Evolutionary conservation across 148 eudicot species (phyloP).

Genomic region (Tetragonia tetragonoides): DNA sequence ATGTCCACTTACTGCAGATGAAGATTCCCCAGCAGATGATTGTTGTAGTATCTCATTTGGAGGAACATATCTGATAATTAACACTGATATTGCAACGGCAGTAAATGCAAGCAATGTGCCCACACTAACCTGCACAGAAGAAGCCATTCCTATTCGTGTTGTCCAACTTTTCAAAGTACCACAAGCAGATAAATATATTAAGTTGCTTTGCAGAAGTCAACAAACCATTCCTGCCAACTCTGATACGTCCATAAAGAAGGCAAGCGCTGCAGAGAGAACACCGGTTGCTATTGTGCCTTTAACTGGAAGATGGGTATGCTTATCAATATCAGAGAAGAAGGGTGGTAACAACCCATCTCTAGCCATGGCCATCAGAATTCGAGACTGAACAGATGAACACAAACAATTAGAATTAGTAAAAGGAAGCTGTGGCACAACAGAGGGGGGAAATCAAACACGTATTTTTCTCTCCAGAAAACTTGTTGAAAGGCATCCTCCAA

Average conservation of each 20-base stretch:
- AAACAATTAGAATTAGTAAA: slow-evolving; percentile 16
- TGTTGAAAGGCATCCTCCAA: too few species aligned
- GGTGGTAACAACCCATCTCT: slow-evolving; percentile 91
- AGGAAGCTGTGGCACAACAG: not conserved
- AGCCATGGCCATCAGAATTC: slow-evolving; percentile 96
- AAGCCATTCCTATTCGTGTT: not conserved
- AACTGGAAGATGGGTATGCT: slow-evolving; percentile 75
- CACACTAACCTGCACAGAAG: slow-evolving; percentile 80
- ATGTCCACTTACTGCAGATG: slow-evolving; percentile 14
- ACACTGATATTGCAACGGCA: slow-evolving; percentile 76
- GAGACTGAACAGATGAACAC: slow-evolving; percentile 48
- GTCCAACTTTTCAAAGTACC: not conserved
- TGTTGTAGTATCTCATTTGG: slow-evolving; percentile 71
- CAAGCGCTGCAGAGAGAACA: slow-evolving; percentile 61
- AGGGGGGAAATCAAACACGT: too few species aligned
- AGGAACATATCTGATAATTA: slow-evolving; percentile 86
- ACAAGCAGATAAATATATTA: not conserved
- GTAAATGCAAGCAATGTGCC: slow-evolving; percentile 96
- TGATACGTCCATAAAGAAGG: slow-evolving; percentile 82
- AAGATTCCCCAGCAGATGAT: slow-evolving; percentile 50
- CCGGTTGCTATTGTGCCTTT: slow-evolving; percentile 81
- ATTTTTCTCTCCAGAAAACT: too few species aligned
- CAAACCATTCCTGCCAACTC: slow-evolving; percentile 93
- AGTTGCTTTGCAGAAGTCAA: not conserved
- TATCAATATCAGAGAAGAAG: slow-evolving; percentile 73